Base-by-base conservation (phyloP, 192 early-diverging fungal species). In the Gigaspora rosea region DNA sequence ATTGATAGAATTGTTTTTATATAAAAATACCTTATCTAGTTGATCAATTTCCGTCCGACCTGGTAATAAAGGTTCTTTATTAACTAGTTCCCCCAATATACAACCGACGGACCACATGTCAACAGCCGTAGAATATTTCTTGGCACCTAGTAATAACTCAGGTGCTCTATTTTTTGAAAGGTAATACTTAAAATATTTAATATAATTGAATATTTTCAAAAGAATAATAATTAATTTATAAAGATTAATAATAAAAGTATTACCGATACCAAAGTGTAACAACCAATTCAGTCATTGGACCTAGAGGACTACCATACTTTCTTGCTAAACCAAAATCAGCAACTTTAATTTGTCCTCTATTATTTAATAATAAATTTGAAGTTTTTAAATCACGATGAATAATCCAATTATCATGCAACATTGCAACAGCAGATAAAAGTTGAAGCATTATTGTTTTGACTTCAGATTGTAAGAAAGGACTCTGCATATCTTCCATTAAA, bases 101-200 rank as follows among this genome's bases (percentile, higher is more conserved):
- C 97, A 99, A 4, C 97, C 97, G 36, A 97, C 88, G 12, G 92
- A 92, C 94, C 95, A 96, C 82, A 96, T 93, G 73, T 96, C 95
- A 9, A 94, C 85, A 0, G 91, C 91, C 5, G 86, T 88, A 9
- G 86, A 83, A 80, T 92, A 92, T 61, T 88, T 81, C 22, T 87
- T 87, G 22, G 83, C 79, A 11, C 90, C 90, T 18, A 92, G 66
- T 20, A 92, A 76, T 4, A 92, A 54, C 33, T 92, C 90, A 16
- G 90, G 90, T 4, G 90, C 86, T 83, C 89, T 90, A 79, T 51
- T 49, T 49, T 18, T 65, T 33, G 27, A 70, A 61, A 32, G 46
- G 46, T 2, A 52, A 71, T 47, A 6, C 22, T 8, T 35, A 46
- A 27, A 0, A 27, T 27, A 27, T 1, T 27, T 35, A 79, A 80